Percentiles rank a stretch among this genome's conserved stretches.
Conservation (phyloP, 1,284 basidiomycete species). For the Papiliotrema flavescens region DNA sequence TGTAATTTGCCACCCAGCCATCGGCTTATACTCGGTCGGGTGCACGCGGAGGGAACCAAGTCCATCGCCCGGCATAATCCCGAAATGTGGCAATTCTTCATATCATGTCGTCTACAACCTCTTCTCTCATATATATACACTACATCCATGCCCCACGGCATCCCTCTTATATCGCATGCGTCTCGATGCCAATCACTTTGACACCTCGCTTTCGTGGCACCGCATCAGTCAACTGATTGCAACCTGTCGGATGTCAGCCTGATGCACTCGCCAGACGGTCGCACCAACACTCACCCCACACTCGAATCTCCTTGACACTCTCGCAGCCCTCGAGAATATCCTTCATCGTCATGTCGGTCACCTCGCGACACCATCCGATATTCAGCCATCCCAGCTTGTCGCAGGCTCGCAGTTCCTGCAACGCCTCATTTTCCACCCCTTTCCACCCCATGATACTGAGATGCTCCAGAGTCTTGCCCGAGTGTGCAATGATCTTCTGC, state of each 20-base stretch:
- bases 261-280: background rate
- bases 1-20: background rate
- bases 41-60: no score
- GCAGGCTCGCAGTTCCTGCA: slow-evolving; percentile 56
- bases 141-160: background rate
- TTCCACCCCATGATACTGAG: slow-evolving; percentile 78
- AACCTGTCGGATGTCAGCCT: slow-evolving; percentile 26
- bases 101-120: background rate
- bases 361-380: slow-evolving; percentile 78
- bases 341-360: slow-evolving; percentile 80
- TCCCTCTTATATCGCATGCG: slow-evolving; percentile 25
- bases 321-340: slow-evolving; percentile 59
- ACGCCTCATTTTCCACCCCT: slow-evolving; percentile 57
- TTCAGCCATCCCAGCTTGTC: slow-evolving; percentile 63
- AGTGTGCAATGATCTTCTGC: slow-evolving; percentile 65
- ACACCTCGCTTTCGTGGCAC: slow-evolving; percentile 48
- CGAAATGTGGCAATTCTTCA: background rate
- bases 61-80: no score
- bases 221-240: slow-evolving; percentile 46
- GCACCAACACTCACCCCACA: slow-evolving; percentile 44
- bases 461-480: slow-evolving; percentile 58
- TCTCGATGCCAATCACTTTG: slow-evolving; percentile 49
- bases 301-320: slow-evolving; percentile 31
- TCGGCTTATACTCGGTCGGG: no score
- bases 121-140: background rate